Base-by-base conservation (phyloP, 805 yeast genomes). In the Saccharomycopsis sp. region DNA sequence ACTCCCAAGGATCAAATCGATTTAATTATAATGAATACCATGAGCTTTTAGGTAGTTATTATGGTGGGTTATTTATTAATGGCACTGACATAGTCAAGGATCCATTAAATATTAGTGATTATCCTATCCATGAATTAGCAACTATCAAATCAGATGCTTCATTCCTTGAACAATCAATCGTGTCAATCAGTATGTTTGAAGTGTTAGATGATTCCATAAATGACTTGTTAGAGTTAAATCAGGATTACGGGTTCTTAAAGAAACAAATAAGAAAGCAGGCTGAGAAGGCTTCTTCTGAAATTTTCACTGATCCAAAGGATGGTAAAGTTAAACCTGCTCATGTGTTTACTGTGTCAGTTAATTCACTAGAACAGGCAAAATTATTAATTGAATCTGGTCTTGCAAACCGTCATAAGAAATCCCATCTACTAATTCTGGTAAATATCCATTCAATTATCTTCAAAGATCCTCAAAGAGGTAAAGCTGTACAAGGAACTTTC, bases 101-200 rank as follows among this genome's bases (percentile, higher is more conserved):
- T n/a, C 35, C 35, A 9, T 7, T 14, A 20, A 20, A 14, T 17
- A 8, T 14, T 17, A 31, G 11, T 7, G 17, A 31, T 8, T 13
- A 8, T 26, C 13, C 29, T 13, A 9, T 20, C 11, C 20, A 5
- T 14, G 35, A 31, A 14, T 14, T 31, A 6, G 13, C 29, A 14
- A 2, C 24, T 17, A 38, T 26, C 14, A 14, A 38, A 9, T 23
- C 41, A 14, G 11, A 13, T 14, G 35, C 20, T 7, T 31, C 35
- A 5, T 7, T 20, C 6, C 35, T 31, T 14, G 35, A 20, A 7
- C 5, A 31, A 31, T 34, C 55, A 51, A 75, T 70, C 0, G 57
- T 75, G 17, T 67, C 75, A 1, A 21, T 76, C n/a, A 70, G 78
- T 3, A 69, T 74, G 63, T 72, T 71, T 55, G 80, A 76, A 53